Evolutionary conservation across 352 stramenopile species (phyloP).

Genomic region (Phytophthora capsici): DNA sequence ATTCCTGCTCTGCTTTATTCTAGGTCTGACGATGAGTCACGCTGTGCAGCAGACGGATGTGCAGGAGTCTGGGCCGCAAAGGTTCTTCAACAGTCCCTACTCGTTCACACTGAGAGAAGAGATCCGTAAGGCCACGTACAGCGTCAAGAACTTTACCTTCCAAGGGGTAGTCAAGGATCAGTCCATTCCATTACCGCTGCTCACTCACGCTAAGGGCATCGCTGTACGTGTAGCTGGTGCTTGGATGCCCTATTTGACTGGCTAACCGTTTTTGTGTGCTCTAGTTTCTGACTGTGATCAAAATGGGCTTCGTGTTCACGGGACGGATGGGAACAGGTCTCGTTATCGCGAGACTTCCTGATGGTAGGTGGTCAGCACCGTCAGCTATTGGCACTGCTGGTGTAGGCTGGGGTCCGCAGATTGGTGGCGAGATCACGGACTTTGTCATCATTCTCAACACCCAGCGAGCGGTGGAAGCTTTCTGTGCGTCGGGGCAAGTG

Average conservation of each 20-base stretch:
- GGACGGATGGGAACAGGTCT: conserved; percentile 92
- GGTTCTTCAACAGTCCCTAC: conserved; percentile 86
- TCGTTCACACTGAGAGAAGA: conserved; percentile 92
- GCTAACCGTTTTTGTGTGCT: conserved; percentile 9
- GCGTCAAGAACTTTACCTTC: conserved; percentile 93
- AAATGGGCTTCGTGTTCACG: conserved; percentile 89
- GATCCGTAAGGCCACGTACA: conserved; percentile 94
- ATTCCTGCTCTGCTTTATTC: not conserved
- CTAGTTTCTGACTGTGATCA: conserved; percentile 94
- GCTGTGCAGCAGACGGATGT: conserved; percentile 80
- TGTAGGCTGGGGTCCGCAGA: conserved; percentile 90
- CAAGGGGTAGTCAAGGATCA: conserved; percentile 90
- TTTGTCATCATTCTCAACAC: conserved; percentile 96
- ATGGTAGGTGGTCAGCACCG: conserved; percentile 95
- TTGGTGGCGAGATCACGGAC: conserved; percentile 93
- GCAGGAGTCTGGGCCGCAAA: conserved; percentile 64
- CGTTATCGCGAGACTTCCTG: conserved; percentile 90
- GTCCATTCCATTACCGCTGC: conserved; percentile 88
- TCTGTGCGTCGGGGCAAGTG: conserved; percentile 84
- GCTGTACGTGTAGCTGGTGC: conserved; percentile 52
- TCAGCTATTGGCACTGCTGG: conserved; percentile 94
- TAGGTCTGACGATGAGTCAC: conserved; percentile 79
- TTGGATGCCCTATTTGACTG: not conserved
- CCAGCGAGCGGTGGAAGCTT: conserved; percentile 84
- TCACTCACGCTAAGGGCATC: conserved; percentile 91